Evolutionary conservation across 2,329 filamentous ascomycete genomes (phyloP), one percentile per base, ranked within the genome.

Genomic region (Macrophomina phaseolina): DNA sequence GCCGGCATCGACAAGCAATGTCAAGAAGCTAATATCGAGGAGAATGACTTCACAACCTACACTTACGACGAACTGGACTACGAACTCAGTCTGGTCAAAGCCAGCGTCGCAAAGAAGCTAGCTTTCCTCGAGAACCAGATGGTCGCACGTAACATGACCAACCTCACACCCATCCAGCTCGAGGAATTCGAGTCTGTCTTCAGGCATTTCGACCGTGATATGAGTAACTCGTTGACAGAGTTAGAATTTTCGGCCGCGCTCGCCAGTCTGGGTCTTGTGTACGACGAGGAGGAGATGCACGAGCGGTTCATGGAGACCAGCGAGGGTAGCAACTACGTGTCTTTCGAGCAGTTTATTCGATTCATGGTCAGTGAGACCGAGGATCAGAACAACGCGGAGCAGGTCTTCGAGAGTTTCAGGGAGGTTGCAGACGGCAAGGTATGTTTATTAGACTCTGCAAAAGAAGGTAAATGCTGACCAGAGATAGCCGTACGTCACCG

Each of bases 291-390:
- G 32, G 95, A 99, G 82, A 99, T 98, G 95, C 94, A 98, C 78
- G 90, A 94, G 64, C 94, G 94, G 73, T 99, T 97, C 80, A 76
- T 91, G 61, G 91, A 94, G 64, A 96, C 94, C n/a, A 94, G 92
- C 69, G 88, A 87, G 45, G 93, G 89, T 42, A 87, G 84, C 70
- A 91, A 90, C 78, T 87, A 91, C 70, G 95, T 99, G 62, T 95
- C 92, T 4, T 99, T 99, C 76, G 95, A 99, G 82, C 94, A 98
- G 80, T 99, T 99, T 76, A 99, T 99, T 77, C 90, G 92, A 46
- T 99, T 99, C 85, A 99, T 99, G 95, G 95, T 99, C 56, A 93
- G 97, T 72, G 95, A 97, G 60, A 99, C 95, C 12, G 95, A 99
- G 80, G 95, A 99, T 76, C 95, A 99, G 81, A 97, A 99, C 78